Evolutionary conservation across 345 rosid species (phyloP).

Genomic region (Clarkia xantiana): DNA sequence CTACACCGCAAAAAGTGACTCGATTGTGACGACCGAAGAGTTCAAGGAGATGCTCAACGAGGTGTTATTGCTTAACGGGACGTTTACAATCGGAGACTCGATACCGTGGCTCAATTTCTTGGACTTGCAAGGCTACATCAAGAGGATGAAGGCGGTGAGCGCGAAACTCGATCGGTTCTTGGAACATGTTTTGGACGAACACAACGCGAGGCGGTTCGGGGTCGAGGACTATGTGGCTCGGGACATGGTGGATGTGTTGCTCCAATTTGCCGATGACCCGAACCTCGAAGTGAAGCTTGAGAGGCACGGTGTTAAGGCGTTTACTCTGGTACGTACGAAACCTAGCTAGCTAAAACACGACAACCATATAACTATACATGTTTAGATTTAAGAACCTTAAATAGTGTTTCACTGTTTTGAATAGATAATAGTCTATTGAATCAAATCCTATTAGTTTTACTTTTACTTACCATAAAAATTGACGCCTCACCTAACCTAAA

Average conservation of each 20-base stretch:
- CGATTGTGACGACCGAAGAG: constrained; percentile 44
- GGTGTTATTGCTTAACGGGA: constrained; percentile 47
- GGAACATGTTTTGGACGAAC: constrained; percentile 53
- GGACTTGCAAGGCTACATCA: constrained; percentile 51
- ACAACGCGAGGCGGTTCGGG: constrained; percentile 19
- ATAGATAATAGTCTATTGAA: too few species aligned
- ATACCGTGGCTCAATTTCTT: constrained; percentile 47
- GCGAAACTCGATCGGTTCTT: constrained; percentile 44
- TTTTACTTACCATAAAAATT: too few species aligned
- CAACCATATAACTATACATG: too few species aligned
- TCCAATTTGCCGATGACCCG: constrained; percentile 53
- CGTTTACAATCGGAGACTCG: constrained; percentile 50
- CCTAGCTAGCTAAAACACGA: too few species aligned
- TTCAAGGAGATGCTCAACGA: constrained; percentile 60
- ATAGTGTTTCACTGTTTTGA: too few species aligned
- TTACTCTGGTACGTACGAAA: constrained; percentile 34
- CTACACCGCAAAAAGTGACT: constrained; percentile 30
- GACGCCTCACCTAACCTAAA: too few species aligned
- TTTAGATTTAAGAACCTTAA: too few species aligned
- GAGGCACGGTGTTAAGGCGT: constrained; percentile 45
- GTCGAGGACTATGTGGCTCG: constrained; percentile 26
- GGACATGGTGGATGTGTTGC: constrained; percentile 56
- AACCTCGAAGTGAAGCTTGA: constrained; percentile 46
- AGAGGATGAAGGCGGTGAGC: constrained; percentile 47
- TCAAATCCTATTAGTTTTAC: too few species aligned